Evolutionary conservation across 2,329 filamentous ascomycete genomes (phyloP), one percentile per base, ranked within the genome.

Genomic region (Dothistroma septosporum): DNA sequence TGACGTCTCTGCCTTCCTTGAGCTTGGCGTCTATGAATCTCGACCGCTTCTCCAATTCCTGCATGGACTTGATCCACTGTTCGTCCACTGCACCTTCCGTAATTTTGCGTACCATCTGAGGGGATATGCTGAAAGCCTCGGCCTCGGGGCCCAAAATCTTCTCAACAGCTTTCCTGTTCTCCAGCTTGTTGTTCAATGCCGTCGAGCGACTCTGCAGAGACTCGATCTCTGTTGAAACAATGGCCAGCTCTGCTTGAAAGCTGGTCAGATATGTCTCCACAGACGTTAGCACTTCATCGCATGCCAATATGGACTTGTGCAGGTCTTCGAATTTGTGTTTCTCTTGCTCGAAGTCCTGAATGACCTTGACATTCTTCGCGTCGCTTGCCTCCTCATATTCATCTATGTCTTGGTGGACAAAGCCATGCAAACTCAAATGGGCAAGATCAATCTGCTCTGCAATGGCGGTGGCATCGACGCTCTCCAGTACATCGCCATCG

Each of bases 141-240:
- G 99, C 90, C 31, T 95, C 84, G 0, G 94, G 92, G 0, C 89
- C 91, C 31, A 99, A 80, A 1, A 91, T 83, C 74, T 90, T 92
- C 76, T 97, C 94, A 4, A 97, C 91, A 16, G 89, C 87, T 73
- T 89, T 92, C 37, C 95, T 85, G 71, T 97, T 97, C 66, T 96
- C 89, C 32, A 99, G 80, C 69, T 92, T 87, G 37, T 90, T 86
- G 68, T 91, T 97, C 61, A 99, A 77, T 8, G 88, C 86, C 11
- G 88, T 84, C 0, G 94, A 99, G 52, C 94, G 86, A 55, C 88
- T 87, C 77, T 99, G 94, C 46, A 99, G 78, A 1, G 87, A 92
- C 76, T 99, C 94, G 55, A 99, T 99, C 73, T 99, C 94, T 7
- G 92, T 88, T 1, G 94, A 97, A 12, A 99, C 94, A 14, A 87